Conservation (phyloP, 495 filamentous ascomycete genomes). For the Xylaria castorea region DNA sequence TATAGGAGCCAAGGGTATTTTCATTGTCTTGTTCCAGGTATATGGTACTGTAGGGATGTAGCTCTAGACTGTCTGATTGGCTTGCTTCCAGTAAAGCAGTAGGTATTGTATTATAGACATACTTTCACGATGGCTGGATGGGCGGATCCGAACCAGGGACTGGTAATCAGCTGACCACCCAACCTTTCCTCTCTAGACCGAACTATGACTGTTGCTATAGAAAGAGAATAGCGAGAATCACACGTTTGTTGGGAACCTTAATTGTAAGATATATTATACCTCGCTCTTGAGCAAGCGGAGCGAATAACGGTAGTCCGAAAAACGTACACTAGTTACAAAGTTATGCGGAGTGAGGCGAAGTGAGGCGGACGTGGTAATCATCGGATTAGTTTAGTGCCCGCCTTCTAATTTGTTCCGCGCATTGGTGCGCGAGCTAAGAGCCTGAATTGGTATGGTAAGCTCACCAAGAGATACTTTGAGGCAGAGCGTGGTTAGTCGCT, state of each 20-base stretch:
- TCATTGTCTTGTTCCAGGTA: not conserved
- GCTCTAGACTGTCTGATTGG: slow-evolving; percentile 4
- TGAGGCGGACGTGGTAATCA: not conserved
- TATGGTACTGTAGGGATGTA: not conserved
- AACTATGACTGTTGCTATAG: not conserved
- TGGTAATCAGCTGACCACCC: slow-evolving; percentile 12
- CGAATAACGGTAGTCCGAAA: not conserved
- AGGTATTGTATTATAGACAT: not conserved
- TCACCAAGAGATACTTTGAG: slow-evolving; percentile 5
- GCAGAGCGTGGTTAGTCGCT: slow-evolving; percentile 15
- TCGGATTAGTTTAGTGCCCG: slow-evolving; percentile 5
- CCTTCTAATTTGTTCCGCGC: slow-evolving; percentile 8
- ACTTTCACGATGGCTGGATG: slow-evolving; percentile 5
- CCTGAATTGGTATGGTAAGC: not conserved
- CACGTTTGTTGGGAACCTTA: not conserved
- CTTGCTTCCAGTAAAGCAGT: not conserved
- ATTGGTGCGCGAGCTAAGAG: slow-evolving; percentile 4
- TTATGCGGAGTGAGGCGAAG: slow-evolving; percentile 10
- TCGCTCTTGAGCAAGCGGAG: not conserved
- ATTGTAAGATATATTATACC: not conserved
- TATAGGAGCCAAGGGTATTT: slow-evolving; percentile 4
- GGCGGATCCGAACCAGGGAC: slow-evolving; percentile 13
- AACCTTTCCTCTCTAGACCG: not conserved
- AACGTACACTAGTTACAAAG: not conserved
- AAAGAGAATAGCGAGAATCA: not conserved